phyloP scores from a whole-genome alignment of 306 rosid genomes.

The Lagenaria siceraria region DNA sequence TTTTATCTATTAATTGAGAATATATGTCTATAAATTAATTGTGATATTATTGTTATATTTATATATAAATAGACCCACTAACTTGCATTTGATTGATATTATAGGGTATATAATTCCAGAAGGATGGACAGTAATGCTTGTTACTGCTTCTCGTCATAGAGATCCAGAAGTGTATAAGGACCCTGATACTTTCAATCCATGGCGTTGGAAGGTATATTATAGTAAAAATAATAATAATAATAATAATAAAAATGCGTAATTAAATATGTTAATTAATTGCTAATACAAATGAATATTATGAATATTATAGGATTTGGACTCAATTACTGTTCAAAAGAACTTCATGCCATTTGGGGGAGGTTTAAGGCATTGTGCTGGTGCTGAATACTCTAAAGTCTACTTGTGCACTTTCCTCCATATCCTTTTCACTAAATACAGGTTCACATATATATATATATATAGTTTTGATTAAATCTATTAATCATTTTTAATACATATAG shows the following conservation, averaged over 20 bases:
- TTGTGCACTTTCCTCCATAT: constrained; percentile 9
- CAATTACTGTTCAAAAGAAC: constrained; percentile 9
- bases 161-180: constrained; percentile 12
- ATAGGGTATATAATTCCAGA: constrained; percentile 14
- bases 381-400: constrained; percentile 13
- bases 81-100: background rate
- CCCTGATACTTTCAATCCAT: constrained; percentile 17
- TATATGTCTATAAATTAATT: background rate
- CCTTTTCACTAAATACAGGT: constrained; percentile 13
- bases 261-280: background rate
- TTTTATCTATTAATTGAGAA: too few relatives aligned
- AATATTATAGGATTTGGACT: background rate
- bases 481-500: background rate
- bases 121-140: constrained; percentile 14
- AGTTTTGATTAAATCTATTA: background rate
- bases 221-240: too few relatives aligned
- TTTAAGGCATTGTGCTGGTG: constrained; percentile 15
- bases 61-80: background rate
- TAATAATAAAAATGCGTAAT: too few relatives aligned
- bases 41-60: background rate
- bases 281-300: background rate
- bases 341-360: constrained; percentile 20
- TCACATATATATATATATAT: background rate
- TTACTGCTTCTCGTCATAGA: constrained; percentile 6
- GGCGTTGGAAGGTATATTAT: constrained; percentile 20